phyloP scores from a whole-genome alignment of 208 protist species.

The Acanthamoeba comandoni region DNA sequence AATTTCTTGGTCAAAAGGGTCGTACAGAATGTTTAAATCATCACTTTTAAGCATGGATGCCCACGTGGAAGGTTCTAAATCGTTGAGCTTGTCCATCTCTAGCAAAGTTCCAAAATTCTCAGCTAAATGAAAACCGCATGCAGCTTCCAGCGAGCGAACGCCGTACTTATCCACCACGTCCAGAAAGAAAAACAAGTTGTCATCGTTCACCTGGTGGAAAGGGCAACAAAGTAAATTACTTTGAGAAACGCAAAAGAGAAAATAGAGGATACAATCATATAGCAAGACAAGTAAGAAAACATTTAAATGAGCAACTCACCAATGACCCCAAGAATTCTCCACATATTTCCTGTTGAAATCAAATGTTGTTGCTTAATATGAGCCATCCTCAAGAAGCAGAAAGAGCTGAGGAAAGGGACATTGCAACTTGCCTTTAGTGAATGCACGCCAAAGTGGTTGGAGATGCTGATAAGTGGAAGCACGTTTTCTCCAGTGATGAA shows the following conservation, averaged over 20 bases:
- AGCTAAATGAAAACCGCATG: constrained; percentile 41
- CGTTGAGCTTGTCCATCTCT: neutral
- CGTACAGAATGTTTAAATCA: constrained; percentile 29
- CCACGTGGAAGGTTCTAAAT: constrained; percentile 47
- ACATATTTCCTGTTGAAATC: constrained; percentile 49
- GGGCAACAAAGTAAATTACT: no score
- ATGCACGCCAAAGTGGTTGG: constrained; percentile 44
- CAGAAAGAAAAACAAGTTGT: constrained; percentile 58
- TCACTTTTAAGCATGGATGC: constrained; percentile 32
- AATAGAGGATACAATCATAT: no score
- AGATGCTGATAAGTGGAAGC: constrained; percentile 8
- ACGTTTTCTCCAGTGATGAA: constrained; percentile 43
- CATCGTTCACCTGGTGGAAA: no score
- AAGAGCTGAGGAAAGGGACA: no score
- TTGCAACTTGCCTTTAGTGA: constrained; percentile 27
- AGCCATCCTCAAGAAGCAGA: no score
- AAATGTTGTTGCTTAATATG: no score
- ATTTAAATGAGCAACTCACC: no score
- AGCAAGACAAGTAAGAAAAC: no score
- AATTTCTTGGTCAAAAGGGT: no score
- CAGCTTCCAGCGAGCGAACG: neutral
- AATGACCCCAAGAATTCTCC: constrained; percentile 36
- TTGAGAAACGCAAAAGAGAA: no score
- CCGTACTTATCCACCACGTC: constrained; percentile 52
- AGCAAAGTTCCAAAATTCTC: constrained; percentile 40